Conservation (phyloP, 2,329 filamentous ascomycete species). For the Apiospora kogelbergensis region DNA sequence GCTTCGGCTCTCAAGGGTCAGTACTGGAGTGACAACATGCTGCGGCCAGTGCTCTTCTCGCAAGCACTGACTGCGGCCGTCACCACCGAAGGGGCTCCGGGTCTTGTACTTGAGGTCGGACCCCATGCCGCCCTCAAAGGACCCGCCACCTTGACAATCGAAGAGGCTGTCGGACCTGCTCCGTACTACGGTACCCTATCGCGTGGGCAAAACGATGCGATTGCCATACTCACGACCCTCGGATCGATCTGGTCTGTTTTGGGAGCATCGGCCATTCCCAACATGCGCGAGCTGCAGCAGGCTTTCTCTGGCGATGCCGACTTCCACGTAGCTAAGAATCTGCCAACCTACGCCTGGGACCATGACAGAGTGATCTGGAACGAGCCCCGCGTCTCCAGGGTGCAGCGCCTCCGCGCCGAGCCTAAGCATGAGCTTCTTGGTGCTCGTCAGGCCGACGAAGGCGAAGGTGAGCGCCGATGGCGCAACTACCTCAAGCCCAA, state of each 20-base stretch:
- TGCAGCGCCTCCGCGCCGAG: not conserved
- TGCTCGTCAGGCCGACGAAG: not conserved
- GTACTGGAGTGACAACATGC: slow-evolving; percentile 46
- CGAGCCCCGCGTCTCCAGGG: slow-evolving; percentile 12
- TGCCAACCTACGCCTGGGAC: slow-evolving; percentile 17
- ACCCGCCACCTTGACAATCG: slow-evolving; percentile 10
- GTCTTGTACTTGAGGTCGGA: slow-evolving; percentile 16
- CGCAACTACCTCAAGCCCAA: slow-evolving; percentile 18
- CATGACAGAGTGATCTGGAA: slow-evolving; percentile 12
- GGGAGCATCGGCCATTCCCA: not conserved
- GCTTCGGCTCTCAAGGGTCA: not conserved
- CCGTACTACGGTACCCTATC: slow-evolving; percentile 14
- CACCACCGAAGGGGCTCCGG: slow-evolving; percentile 6
- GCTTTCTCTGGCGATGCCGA: not conserved
- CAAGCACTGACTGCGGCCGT: slow-evolving; percentile 35
- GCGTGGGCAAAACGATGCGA: slow-evolving; percentile 13
- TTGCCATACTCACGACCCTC: not conserved
- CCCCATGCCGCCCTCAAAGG: slow-evolving; percentile 18
- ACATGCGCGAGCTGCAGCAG: slow-evolving; percentile 5
- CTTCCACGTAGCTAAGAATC: slow-evolving; percentile 10
- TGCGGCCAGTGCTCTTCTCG: slow-evolving; percentile 39
- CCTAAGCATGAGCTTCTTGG: slow-evolving; percentile 11
- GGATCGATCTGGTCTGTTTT: slow-evolving; percentile 13
- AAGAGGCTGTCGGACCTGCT: slow-evolving; percentile 8
- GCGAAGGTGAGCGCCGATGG: slow-evolving; percentile 13